Conservation (phyloP, 106 monocot species). For the Phalaenopsis equestris region DNA sequence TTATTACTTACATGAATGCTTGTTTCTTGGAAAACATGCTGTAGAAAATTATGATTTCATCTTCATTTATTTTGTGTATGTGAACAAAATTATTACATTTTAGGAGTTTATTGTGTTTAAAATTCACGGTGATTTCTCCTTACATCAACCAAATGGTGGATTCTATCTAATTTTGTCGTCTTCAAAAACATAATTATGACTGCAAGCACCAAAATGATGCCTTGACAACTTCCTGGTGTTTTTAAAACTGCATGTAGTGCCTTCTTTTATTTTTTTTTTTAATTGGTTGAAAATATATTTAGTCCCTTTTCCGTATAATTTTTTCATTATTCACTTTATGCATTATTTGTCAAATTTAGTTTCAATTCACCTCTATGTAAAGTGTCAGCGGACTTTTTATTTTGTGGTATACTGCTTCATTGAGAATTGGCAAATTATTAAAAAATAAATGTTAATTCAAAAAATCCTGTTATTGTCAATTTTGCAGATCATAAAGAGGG, state of each 20-base stretch:
- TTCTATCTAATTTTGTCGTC: not conserved
- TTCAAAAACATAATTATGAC: too few species aligned
- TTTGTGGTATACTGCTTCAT: not conserved
- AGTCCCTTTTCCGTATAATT: not conserved
- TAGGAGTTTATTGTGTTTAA: too few species aligned
- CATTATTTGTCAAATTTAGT: not conserved
- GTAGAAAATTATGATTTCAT: constrained; percentile 1
- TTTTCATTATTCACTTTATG: not conserved
- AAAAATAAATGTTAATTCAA: not conserved
- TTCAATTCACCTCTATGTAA: not conserved
- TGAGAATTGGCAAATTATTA: not conserved
- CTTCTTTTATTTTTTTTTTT: not conserved
- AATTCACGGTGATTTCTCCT: not conserved
- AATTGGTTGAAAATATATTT: too few species aligned
- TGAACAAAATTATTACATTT: not conserved
- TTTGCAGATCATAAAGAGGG: constrained; percentile 86
- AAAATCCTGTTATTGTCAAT: not conserved
- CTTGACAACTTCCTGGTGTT: too few species aligned
- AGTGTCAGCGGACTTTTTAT: not conserved
- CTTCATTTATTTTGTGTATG: not conserved
- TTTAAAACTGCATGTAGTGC: too few species aligned
- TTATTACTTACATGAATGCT: not conserved
- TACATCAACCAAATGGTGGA: not conserved
- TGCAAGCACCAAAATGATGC: too few species aligned
- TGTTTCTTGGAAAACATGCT: not conserved